phyloP scores from a whole-genome alignment of 345 rosid genomes.

The Eutrema yunnanense region DNA sequence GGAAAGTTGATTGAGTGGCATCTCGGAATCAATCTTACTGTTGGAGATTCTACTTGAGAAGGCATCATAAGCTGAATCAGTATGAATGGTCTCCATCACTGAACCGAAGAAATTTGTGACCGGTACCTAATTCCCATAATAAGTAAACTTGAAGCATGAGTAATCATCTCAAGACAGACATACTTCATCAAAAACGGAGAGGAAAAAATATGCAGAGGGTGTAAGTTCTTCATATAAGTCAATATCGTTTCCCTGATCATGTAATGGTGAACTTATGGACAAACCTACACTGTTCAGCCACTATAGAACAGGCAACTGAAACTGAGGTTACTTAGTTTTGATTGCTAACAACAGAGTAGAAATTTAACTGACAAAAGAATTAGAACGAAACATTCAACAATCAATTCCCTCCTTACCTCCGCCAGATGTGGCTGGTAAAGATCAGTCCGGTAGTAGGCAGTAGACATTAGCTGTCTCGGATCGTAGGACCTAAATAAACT shows the following conservation, averaged over 20 bases:
- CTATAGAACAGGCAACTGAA: neutral
- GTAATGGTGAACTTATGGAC: neutral
- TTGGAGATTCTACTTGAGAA: conserved; percentile 29
- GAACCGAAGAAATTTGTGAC: conserved; percentile 97
- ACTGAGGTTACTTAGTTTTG: neutral
- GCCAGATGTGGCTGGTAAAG: conserved; percentile 51
- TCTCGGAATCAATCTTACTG: conserved; percentile 21
- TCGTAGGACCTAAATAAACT: conserved; percentile 82
- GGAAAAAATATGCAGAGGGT: neutral
- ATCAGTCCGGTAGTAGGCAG: conserved; percentile 80
- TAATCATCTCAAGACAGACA: neutral
- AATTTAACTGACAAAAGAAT: neutral
- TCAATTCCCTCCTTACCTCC: conserved; percentile 39
- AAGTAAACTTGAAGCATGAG: conserved; percentile 9
- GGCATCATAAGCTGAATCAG: conserved; percentile 63
- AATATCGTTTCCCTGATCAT: neutral
- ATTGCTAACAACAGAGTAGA: neutral
- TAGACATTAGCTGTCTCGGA: conserved; percentile 74
- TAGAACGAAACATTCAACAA: neutral
- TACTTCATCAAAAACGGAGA: neutral
- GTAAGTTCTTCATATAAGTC: neutral
- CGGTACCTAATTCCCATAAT: conserved; percentile 51
- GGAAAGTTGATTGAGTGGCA: conserved; percentile 27
- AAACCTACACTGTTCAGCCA: neutral
- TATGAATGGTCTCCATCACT: conserved; percentile 88